Percentiles rank a stretch among this genome's conserved stretches.
Evolutionary conservation across 2,329 filamentous ascomycete genomes (phyloP).

Genomic region (Colletotrichum simmondsii): DNA sequence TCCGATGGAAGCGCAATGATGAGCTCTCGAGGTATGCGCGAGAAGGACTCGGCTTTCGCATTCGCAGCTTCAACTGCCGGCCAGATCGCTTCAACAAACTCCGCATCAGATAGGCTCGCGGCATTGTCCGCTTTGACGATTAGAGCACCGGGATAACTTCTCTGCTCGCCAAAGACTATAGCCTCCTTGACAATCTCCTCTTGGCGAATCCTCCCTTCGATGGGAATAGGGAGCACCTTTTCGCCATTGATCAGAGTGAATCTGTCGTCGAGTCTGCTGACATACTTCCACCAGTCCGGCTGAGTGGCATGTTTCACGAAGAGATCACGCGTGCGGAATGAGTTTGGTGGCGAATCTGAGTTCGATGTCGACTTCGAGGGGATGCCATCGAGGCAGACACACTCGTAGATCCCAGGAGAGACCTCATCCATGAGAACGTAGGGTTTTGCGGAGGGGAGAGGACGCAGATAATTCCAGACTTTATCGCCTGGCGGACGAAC

Average conservation of each 20-base stretch:
- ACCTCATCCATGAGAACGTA: not conserved
- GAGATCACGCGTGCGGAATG: not conserved
- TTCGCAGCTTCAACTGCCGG: not conserved
- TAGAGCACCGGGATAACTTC: not conserved
- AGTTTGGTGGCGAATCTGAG: not conserved
- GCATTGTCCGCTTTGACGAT: not conserved
- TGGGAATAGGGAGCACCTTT: not conserved
- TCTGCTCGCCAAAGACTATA: not conserved
- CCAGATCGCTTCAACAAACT: not conserved
- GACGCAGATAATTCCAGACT: not conserved
- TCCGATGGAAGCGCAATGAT: not conserved
- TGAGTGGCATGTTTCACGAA: not conserved
- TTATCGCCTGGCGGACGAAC: not conserved
- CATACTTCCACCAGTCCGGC: not conserved
- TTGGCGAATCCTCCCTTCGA: not conserved
- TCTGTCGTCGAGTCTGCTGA: not conserved
- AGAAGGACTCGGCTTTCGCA: not conserved
- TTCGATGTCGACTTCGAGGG: not conserved
- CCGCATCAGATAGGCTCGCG: not conserved
- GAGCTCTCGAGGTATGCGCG: not conserved
- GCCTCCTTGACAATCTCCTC: not conserved
- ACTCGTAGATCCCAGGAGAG: not conserved
- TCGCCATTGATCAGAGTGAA: not conserved
- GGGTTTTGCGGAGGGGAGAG: not conserved
- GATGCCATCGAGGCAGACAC: not conserved